Evolutionary conservation across 306 rosid genomes (phyloP).

Genomic region (Lathyrus sativus): DNA sequence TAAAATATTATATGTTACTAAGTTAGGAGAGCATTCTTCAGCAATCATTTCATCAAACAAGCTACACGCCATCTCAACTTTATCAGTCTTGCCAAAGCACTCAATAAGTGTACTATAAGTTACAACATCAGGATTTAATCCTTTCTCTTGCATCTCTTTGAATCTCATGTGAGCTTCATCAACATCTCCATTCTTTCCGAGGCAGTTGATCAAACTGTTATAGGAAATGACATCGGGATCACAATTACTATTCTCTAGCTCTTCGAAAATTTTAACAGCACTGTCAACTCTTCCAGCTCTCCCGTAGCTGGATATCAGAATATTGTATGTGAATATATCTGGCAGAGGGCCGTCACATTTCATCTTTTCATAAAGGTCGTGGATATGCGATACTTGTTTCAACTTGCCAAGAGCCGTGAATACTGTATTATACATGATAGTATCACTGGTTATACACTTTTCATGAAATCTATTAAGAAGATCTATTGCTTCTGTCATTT

Average conservation of each 20-base stretch:
- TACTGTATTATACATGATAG: conserved; percentile 81
- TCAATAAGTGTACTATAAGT: conserved; percentile 95
- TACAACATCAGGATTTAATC: conserved; percentile 81
- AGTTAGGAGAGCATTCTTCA: conserved; percentile 79
- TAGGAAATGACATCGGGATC: conserved; percentile 78
- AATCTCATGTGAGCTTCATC: conserved; percentile 97
- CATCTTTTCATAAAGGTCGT: conserved; percentile 82
- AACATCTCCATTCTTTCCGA: conserved; percentile 90
- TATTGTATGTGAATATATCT: conserved; percentile 82
- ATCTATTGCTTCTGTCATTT: conserved; percentile 79
- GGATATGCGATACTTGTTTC: conserved; percentile 68
- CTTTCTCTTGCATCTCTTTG: conserved; percentile 90
- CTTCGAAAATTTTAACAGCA: conserved; percentile 73
- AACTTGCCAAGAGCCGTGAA: conserved; percentile 73
- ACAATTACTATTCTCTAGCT: conserved; percentile 70
- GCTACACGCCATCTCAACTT: conserved; percentile 82
- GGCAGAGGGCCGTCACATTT: conserved; percentile 72
- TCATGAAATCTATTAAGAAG: conserved; percentile 76
- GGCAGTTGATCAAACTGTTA: conserved; percentile 89
- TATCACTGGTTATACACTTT: conserved; percentile 68
- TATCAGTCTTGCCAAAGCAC: conserved; percentile 92
- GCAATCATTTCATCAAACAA: conserved; percentile 82
- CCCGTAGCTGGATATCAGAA: conserved; percentile 81
- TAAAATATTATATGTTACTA: conserved; percentile 83
- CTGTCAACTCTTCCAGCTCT: conserved; percentile 73